Conservation (phyloP, 345 rosid genomes). For the Gossypium bickii region DNA sequence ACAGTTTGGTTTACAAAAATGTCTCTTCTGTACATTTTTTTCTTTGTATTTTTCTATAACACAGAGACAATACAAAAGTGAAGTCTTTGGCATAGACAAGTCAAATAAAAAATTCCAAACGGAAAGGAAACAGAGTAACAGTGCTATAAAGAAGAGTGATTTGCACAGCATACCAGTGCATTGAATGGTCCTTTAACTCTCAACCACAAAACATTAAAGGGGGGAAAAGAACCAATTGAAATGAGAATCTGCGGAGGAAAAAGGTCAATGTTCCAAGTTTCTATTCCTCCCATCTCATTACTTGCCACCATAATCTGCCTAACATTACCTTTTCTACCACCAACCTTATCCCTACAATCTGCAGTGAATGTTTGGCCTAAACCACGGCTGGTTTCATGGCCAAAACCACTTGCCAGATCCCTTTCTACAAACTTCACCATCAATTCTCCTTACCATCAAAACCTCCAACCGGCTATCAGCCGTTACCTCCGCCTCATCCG, state of each 20-base stretch:
- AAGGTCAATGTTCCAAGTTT: not conserved
- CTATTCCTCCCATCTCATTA: not conserved
- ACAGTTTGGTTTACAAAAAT: not conserved
- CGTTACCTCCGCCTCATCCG: slow-evolving; percentile 43
- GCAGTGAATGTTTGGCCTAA: slow-evolving; percentile 68
- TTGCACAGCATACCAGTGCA: not conserved
- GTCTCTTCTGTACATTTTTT: not conserved
- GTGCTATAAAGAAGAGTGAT: not conserved
- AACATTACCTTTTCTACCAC: not conserved
- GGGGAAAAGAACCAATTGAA: not conserved
- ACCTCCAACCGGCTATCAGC: slow-evolving; percentile 48
- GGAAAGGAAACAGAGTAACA: not conserved
- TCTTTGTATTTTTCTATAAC: no score
- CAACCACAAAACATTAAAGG: not conserved
- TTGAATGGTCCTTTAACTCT: not conserved
- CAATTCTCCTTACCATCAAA: slow-evolving; percentile 35
- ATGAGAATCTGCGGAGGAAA: not conserved
- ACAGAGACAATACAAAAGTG: not conserved
- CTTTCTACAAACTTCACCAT: slow-evolving; percentile 56
- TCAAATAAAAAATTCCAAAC: slow-evolving; percentile 2
- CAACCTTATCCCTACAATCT: not conserved
- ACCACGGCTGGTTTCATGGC: slow-evolving; percentile 63
- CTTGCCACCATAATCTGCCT: not conserved
- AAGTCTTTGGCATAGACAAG: not conserved
- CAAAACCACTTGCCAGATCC: slow-evolving; percentile 34